phyloP scores from a whole-genome alignment of 140 eudicot genomes.

The Anethum foeniculum region DNA sequence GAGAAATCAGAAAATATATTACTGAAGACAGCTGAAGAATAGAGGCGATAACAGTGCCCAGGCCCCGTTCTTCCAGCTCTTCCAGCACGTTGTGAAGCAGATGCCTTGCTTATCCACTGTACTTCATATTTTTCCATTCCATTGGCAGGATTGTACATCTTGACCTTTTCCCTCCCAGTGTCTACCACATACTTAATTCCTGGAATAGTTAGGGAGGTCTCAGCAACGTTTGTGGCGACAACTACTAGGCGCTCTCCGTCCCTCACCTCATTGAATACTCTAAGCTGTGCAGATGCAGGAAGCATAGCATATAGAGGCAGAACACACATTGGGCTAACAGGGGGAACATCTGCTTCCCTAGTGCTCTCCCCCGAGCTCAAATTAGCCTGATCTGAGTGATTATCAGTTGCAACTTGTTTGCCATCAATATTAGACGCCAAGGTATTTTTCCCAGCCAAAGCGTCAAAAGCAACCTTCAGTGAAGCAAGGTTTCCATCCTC shows the following conservation, averaged over 20 bases:
- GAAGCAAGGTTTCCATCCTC: slow-evolving; percentile 46
- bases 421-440: slow-evolving; percentile 14
- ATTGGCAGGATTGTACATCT: slow-evolving; percentile 57
- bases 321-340: slow-evolving; percentile 49
- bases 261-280: slow-evolving; percentile 69
- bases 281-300: slow-evolving; percentile 87
- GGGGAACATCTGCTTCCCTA: slow-evolving; percentile 12
- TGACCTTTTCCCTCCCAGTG: slow-evolving; percentile 87
- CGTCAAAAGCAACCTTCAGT: slow-evolving; percentile 70
- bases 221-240: slow-evolving; percentile 96
- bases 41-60: slow-evolving; percentile 94
- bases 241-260: slow-evolving; percentile 83
- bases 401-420: slow-evolving; percentile 6
- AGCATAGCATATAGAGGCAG: slow-evolving; percentile 96
- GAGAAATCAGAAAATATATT: slow-evolving; percentile 61
- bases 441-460: slow-evolving; percentile 45
- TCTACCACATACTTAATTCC: slow-evolving; percentile 92
- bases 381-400: slow-evolving; percentile 14
- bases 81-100: slow-evolving; percentile 96
- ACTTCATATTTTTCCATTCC: slow-evolving; percentile 85
- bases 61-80: slow-evolving; percentile 99
- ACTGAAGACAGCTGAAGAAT: slow-evolving; percentile 72
- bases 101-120: slow-evolving; percentile 97
- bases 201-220: slow-evolving; percentile 89
- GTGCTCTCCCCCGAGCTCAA: slow-evolving; percentile 2